Base-by-base conservation (phyloP, 768 basidiomycete species). In the Amyloporia xantha region DNA sequence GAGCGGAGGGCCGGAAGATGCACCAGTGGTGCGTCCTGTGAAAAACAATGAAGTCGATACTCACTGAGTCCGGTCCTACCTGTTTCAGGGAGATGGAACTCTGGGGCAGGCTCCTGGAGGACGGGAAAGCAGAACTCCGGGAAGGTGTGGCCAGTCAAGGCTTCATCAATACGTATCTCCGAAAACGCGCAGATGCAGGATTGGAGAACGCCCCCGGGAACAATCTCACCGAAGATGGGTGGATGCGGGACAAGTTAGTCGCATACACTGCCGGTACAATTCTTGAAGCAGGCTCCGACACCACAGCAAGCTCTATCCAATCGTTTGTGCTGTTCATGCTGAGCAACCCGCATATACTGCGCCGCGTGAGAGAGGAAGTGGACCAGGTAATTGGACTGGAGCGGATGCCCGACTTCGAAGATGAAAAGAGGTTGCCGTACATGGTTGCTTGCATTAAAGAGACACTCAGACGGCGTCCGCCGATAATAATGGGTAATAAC, bases 301-400 rank as follows among this genome's bases (percentile, higher is more conserved):
- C 65, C 7, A 60, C 58, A 1, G 55, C 63, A 9, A 57, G 55
- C 20, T 57, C 61, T 21, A 58, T 66, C 37, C 57, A 58, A 30
- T 45, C 59, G 10, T 60, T 64, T 41, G 35, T 68, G 24, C 56
- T 63, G 1, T 56, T 57, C 17, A 54, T 61, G 36, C 47, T 52
- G 17, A 28, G 35, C 21, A 38, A 57, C 20, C 56, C 56, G 21
- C 48, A 52, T 21, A 52, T 58, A 1, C 50, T 56, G 39, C 68
- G 55, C 35, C 74, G 72, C 30, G 83, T 79, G 0, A 81, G 84
- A 56, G 66, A 69, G n/a, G 82, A 86, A 48, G 69, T 86, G n/a
- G 84, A 86, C 54, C 50, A 55, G 0, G 74, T 82, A 12, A 63
- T 78, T 13, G 78, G 78, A 12, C 52, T 57, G 36, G 71, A 74